phyloP scores from a whole-genome alignment of 805 yeast species.

The Wickerhamiella dianesei region DNA sequence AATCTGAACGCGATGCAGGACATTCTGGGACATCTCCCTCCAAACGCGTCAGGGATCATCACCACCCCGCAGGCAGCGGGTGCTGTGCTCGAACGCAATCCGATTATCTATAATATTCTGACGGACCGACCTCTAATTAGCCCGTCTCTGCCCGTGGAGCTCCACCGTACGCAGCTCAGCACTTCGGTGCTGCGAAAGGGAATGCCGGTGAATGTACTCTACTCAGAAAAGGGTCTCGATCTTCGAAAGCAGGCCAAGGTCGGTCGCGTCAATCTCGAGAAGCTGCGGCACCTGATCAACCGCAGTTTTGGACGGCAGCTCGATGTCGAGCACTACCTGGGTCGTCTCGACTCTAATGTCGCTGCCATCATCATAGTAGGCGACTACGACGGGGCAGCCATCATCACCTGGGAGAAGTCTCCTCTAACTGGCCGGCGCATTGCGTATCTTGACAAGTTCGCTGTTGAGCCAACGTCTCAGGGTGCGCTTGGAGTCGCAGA shows the following conservation, averaged over 20 bases:
- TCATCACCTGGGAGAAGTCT: constrained; percentile 64
- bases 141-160: constrained; percentile 69
- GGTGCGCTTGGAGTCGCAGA: constrained; percentile 93
- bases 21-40: constrained; percentile 37
- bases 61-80: constrained; percentile 75
- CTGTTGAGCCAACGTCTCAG: constrained; percentile 69
- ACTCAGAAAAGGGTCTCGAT: constrained; percentile 29
- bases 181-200: constrained; percentile 78
- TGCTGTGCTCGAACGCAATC: constrained; percentile 43
- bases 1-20: constrained; percentile 57
- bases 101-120: constrained; percentile 74
- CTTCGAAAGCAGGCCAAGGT: constrained; percentile 28
- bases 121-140: constrained; percentile 88
- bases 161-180: constrained; percentile 40
- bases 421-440: constrained; percentile 29
- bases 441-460: constrained; percentile 87
- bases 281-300: constrained; percentile 50
- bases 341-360: constrained; percentile 48
- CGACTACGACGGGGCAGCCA: constrained; percentile 90
- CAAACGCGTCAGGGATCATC: constrained; percentile 63
- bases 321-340: constrained; percentile 52
- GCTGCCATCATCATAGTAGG: constrained; percentile 80
- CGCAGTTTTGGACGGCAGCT: constrained; percentile 63
- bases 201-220: constrained; percentile 37
- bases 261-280: constrained; percentile 39